A percentile compares a stretch with the other conserved stretches of the same genome.
Conservation (phyloP, 768 basidiomycete species). For the Hypholoma sublateritium region DNA sequence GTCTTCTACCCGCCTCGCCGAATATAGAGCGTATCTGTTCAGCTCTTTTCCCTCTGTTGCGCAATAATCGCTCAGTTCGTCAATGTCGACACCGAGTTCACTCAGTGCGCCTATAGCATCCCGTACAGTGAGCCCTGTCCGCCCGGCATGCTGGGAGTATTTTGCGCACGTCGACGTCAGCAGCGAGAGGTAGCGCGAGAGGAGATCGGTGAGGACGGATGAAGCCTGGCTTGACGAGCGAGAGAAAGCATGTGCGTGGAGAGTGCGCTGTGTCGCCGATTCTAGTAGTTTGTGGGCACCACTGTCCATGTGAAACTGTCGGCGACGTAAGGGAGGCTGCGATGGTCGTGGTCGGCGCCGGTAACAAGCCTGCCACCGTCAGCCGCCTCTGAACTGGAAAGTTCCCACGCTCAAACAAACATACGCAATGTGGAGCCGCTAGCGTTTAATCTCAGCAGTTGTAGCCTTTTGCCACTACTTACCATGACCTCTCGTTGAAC, state of each 20-base stretch:
- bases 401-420: slow-evolving; percentile 22
- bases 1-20: slow-evolving; percentile 67
- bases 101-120: slow-evolving; percentile 69
- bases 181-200: slow-evolving; percentile 71
- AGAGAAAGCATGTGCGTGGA: slow-evolving; percentile 78
- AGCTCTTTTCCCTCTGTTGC: slow-evolving; percentile 69
- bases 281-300: slow-evolving; percentile 64
- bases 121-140: slow-evolving; percentile 51
- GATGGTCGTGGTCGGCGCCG: slow-evolving; percentile 13
- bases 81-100: slow-evolving; percentile 71
- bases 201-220: slow-evolving; percentile 68
- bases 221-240: slow-evolving; percentile 74
- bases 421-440: background rate
- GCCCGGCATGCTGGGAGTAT: slow-evolving; percentile 76
- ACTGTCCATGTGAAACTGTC: slow-evolving; percentile 20
- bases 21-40: slow-evolving; percentile 63
- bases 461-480: too few species aligned
- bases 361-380: background rate
- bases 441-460: too few species aligned
- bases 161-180: slow-evolving; percentile 66
- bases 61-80: slow-evolving; percentile 70
- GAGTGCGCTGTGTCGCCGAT: slow-evolving; percentile 62
- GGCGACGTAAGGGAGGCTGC: slow-evolving; percentile 17
- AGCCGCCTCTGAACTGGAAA: slow-evolving; percentile 1
- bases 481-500: background rate